Base-by-base conservation (phyloP, 768 basidiomycete genomes). In the Cystoderma amianthinum region DNA sequence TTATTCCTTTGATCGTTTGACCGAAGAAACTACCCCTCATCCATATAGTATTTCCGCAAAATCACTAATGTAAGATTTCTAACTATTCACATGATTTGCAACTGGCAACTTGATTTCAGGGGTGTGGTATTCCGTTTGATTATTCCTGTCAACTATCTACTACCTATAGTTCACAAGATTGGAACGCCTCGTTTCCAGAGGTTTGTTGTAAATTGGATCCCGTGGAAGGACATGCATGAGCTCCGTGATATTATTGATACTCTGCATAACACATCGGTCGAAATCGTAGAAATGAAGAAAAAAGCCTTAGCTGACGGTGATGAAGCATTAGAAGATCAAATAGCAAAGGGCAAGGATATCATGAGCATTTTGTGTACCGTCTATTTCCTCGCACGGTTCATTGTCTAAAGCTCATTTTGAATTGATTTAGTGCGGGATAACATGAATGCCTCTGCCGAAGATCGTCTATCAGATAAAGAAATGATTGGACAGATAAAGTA, bases 281-380 rank as follows among this genome's bases (percentile, higher is more conserved):
- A 61, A 7, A 63, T 75, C 4, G 62, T 62, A 22, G 41, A 54
- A 16, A 47, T 50, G 16, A 72, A 71, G 56, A 67, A 65, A 43
- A 46, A 45, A 18, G 58, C 64, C 3, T 41, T 70, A 5, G 43
- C 47, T 12, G 52, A 55, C n/a, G 65, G 63, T 9, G 65, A 69
- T 32, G 57, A 61, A 19, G 61, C 55, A 3, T 53, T 63, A n/a
- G 42, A 47, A 3, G 48, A 47, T 20, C 59, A 66, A 38, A 54
- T 65, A 35, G 64, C 56, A 5, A 57, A 60, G 34, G 70, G 69
- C 13, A 70, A 63, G 40, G 73, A 74, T 49, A 62, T 76, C 10
- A 61, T 74, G 48, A 74, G 69, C 46, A 56, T 72, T 15, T 51
- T 74, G 17, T 45, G 74, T 76, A 48, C 19, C 67, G 44, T 11